Percentiles rank a stretch among this genome's conserved stretches.
Conservation (phyloP, 495 filamentous ascomycete genomes). For the Penicillium tannophilum region DNA sequence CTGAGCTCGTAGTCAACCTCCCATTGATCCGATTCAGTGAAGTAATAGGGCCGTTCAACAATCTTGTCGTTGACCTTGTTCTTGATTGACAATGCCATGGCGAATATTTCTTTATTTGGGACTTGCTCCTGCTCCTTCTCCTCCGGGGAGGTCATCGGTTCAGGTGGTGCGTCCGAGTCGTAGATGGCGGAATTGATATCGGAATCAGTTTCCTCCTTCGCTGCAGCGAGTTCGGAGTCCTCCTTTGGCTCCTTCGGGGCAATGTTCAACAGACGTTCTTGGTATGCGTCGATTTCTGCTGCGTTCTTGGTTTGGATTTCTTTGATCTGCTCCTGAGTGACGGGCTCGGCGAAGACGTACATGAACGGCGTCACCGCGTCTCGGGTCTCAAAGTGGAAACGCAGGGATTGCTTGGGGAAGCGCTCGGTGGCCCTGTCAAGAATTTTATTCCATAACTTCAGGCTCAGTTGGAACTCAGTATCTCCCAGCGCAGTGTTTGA, state of each 20-base stretch:
- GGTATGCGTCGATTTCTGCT: constrained; percentile 65
- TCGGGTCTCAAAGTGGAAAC: constrained; percentile 85
- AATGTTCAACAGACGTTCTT: constrained; percentile 56
- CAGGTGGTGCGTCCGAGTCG: constrained; percentile 2
- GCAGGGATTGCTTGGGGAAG: constrained; percentile 72
- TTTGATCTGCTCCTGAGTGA: constrained; percentile 69
- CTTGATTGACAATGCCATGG: constrained; percentile 66
- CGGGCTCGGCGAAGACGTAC: constrained; percentile 87
- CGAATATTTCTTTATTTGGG: constrained; percentile 45
- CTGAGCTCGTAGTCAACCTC: constrained; percentile 71
- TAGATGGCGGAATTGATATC: neutral
- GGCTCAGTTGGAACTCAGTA: constrained; percentile 79
- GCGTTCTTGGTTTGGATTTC: constrained; percentile 69
- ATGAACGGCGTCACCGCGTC: constrained; percentile 64
- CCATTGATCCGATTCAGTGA: constrained; percentile 64
- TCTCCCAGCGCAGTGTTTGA: constrained; percentile 68
- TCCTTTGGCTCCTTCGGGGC: constrained; percentile 18
- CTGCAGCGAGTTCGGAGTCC: neutral
- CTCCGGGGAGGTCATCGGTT: neutral
- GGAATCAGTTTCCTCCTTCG: neutral
- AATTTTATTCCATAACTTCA: constrained; percentile 75
- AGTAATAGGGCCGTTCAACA: constrained; percentile 59
- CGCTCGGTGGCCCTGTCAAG: constrained; percentile 71
- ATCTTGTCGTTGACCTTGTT: constrained; percentile 71
- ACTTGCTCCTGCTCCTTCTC: constrained; percentile 9